Percentiles rank a stretch among this genome's conserved stretches.
These are phyloP conservation scores for Hysterium pulicare DNA, from an alignment of 2,329 filamentous ascomycete genomes.

Conservation along the genomic window DNA sequence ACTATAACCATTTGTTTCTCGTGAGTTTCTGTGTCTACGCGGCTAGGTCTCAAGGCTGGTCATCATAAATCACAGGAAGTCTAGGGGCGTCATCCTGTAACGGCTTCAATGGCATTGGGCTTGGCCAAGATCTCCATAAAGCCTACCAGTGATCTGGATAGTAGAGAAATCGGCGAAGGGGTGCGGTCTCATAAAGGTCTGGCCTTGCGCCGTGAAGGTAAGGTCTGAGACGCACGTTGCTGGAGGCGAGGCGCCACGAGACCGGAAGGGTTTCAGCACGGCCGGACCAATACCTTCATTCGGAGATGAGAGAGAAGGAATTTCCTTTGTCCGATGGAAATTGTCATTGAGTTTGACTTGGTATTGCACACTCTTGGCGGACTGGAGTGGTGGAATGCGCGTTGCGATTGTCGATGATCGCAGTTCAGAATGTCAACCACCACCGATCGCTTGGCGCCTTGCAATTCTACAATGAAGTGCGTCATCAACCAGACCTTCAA, in stretches of 20 bases:
- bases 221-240: constrained; percentile 33
- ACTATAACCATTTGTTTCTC: constrained; percentile 31
- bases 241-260: constrained; percentile 21
- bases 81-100: constrained; percentile 14
- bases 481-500: constrained; percentile 11
- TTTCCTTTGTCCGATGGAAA: background rate
- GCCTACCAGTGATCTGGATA: constrained; percentile 1
- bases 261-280: constrained; percentile 14
- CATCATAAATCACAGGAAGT: constrained; percentile 12
- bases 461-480: constrained; percentile 6
- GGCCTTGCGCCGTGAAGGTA: constrained; percentile 27
- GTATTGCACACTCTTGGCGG: background rate
- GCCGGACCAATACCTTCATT: background rate
- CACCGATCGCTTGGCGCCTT: constrained; percentile 16
- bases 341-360: background rate
- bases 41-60: constrained; percentile 26
- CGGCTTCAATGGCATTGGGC: constrained; percentile 22
- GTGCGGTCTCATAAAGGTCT: constrained; percentile 34
- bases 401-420: constrained; percentile 5
- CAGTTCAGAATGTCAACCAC: constrained; percentile 8
- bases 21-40: constrained; percentile 23
- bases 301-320: background rate
- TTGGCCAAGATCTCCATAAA: constrained; percentile 14
- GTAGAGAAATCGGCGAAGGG: background rate
- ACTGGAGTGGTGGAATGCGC: background rate